phyloP scores from a whole-genome alignment of 2,329 filamentous ascomycete genomes.

The Aspergillus sp. region DNA sequence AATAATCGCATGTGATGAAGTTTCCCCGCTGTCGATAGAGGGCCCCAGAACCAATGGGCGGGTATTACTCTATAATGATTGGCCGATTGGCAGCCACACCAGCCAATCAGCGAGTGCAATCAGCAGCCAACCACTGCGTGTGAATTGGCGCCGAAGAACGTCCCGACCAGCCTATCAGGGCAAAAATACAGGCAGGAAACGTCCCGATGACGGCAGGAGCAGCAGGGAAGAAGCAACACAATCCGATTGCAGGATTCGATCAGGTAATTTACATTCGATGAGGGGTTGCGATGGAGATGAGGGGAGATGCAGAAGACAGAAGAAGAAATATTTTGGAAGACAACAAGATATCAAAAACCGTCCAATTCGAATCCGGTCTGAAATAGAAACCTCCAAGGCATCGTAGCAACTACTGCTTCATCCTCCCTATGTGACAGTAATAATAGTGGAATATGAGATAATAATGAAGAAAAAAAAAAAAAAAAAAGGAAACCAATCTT shows the following conservation, averaged over 20 bases:
- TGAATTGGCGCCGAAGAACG: not conserved
- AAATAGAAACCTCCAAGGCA: too few species aligned
- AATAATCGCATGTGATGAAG: not conserved
- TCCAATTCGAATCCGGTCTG: not conserved
- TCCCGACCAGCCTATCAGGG: too few species aligned
- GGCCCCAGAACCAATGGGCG: not conserved
- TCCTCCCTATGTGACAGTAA: not conserved
- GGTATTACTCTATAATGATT: not conserved
- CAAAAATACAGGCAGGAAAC: too few species aligned
- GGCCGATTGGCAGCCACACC: not conserved
- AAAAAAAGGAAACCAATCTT: conserved; percentile 7
- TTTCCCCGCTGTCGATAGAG: not conserved
- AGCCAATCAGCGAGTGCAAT: not conserved
- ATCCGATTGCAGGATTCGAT: too few species aligned
- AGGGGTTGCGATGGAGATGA: not conserved
- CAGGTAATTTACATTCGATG: not conserved
- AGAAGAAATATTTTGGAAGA: not conserved
- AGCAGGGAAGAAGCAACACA: too few species aligned
- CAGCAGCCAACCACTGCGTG: not conserved
- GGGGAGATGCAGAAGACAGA: not conserved
- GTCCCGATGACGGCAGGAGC: too few species aligned
- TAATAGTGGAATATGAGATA: not conserved
- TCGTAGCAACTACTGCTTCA: not conserved
- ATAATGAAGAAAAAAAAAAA: conserved; percentile 5
- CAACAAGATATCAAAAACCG: not conserved